A percentile compares a stretch with the other conserved stretches of the same genome.
These are phyloP conservation scores for Xerocomellus chrysenteron DNA, from an alignment of 768 basidiomycete species.

Conservation along the genomic window DNA sequence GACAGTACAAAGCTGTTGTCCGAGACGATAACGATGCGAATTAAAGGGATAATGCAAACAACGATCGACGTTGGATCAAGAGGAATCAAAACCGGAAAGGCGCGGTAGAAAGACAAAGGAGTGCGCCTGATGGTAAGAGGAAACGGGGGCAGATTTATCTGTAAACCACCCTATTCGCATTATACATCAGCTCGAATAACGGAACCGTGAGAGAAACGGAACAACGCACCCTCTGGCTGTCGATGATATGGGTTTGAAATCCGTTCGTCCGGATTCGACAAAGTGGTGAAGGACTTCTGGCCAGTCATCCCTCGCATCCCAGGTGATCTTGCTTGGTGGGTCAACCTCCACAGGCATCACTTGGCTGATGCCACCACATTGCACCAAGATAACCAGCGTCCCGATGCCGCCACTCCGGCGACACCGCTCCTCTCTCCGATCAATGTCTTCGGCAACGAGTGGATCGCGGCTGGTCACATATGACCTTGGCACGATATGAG, in stretches of 20 bases:
- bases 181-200: constrained; percentile 4
- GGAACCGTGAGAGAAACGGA: not conserved
- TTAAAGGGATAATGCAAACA: constrained; percentile 20
- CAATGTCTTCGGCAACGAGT: constrained; percentile 72
- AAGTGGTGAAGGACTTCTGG: constrained; percentile 64
- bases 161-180: constrained; percentile 40
- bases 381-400: constrained; percentile 69
- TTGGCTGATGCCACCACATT: constrained; percentile 73
- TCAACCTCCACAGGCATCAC: constrained; percentile 89
- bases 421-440: constrained; percentile 77
- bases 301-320: constrained; percentile 80
- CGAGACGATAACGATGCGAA: constrained; percentile 25
- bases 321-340: constrained; percentile 69
- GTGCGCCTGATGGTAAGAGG: constrained; percentile 2
- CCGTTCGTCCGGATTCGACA: constrained; percentile 67
- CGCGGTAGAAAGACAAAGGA: constrained; percentile 10
- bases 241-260: constrained; percentile 83
- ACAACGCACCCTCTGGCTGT: constrained; percentile 66
- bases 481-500: constrained; percentile 68
- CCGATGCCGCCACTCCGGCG: constrained; percentile 75
- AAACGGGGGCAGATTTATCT: constrained; percentile 30
- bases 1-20: constrained; percentile 24
- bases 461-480: constrained; percentile 67
- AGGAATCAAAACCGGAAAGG: not conserved
- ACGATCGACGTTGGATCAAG: constrained; percentile 31